These are phyloP conservation scores for Lanmaoa pseudosensibilis DNA, from an alignment of 768 basidiomycete genomes.

Conservation along the genomic window DNA sequence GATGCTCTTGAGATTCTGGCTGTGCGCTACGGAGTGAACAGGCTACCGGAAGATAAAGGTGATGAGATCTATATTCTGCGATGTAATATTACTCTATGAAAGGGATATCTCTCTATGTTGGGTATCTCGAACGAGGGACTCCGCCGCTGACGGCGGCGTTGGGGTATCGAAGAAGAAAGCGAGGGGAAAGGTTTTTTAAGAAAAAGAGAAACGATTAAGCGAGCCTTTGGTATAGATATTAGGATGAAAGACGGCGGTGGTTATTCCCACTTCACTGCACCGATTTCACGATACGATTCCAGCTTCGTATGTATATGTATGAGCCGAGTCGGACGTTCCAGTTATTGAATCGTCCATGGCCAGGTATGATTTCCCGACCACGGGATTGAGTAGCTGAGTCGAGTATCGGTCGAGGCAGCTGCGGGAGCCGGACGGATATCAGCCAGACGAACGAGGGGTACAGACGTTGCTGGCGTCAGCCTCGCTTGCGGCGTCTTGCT, in stretches of 20 bases:
- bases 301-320: neutral
- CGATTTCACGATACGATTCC: constrained; percentile 5
- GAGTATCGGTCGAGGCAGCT: neutral
- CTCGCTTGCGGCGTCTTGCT: neutral
- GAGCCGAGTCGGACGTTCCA: neutral
- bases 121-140: neutral
- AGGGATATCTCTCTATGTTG: neutral
- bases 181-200: neutral
- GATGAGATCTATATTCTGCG: neutral
- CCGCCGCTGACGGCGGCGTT: neutral
- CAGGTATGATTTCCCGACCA: constrained; percentile 9
- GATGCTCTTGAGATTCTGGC: too few relatives aligned
- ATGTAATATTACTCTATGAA: neutral
- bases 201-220: neutral
- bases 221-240: neutral
- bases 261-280: neutral
- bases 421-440: neutral
- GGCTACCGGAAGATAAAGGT: neutral
- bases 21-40: too few relatives aligned
- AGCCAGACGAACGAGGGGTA: neutral
- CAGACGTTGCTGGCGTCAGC: neutral
- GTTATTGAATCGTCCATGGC: constrained; percentile 6
- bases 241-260: neutral
- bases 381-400: neutral
- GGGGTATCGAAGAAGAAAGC: neutral